Evolutionary conservation across 2,329 filamentous ascomycete species (phyloP), one percentile per base, ranked within the genome.

Genomic region (Hypocrella siamensis): DNA sequence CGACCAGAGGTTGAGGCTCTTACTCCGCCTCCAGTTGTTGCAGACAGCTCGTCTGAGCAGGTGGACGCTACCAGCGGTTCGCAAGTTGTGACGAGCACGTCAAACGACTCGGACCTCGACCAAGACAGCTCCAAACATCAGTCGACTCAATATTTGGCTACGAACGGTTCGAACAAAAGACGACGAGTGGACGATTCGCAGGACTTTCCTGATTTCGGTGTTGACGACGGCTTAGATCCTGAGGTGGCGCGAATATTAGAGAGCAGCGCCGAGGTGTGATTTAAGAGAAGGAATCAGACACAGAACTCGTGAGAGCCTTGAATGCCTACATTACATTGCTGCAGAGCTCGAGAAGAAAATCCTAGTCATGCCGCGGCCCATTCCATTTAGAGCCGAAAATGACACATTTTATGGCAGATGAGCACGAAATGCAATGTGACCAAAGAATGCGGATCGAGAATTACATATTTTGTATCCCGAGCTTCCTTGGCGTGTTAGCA

Each of bases 1-100:
- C 75, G 83, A 21, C 86, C 88, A 2, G 75, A 86, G 42, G 67
- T 93, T 35, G 88, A 96, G 53, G 80, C 77, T 5, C 65, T 94
- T 34, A 94, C 86, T 1, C 86, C 85, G n/a, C 81, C 80, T 2
- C 61, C 74, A 3, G 66, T 73, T 4, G 19, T 28, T 9, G 27
- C 26, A n/a, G 28, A 28, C 10, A 35, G 33, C 11, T 36, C 42
- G 5, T 30, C 28, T 26, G 38, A 42, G 14, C 38, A 41, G 18
- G 26, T 38, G 21, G 37, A 34, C 14, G 25, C 25, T 14, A 11
- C 15, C 7, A 14, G n/a, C 25, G 15, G 25, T 14, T 26, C 5
- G n/a, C 7, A 10, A 26, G 25, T 26, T 14, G n/a, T 12, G 11
- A 14, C n/a, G n/a, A 10, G 11, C 15, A 14, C 25, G 9, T 7